Evolutionary conservation across 768 basidiomycete species (phyloP).

Genomic region (Dentipellis fragilis): DNA sequence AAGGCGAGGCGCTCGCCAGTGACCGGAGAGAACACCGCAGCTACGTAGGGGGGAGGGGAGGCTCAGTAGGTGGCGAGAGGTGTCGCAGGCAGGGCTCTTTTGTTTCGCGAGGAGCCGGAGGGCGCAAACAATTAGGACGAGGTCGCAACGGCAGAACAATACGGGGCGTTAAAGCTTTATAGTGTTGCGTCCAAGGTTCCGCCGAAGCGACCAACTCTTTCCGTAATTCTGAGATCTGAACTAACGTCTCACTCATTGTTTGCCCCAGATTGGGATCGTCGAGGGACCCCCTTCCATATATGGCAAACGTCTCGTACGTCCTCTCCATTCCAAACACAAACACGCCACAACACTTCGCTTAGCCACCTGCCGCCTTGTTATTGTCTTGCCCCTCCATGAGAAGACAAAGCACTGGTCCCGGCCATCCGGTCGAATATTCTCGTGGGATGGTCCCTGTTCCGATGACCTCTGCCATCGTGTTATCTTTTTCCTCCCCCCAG

Average conservation of each 20-base stretch:
- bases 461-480: not conserved
- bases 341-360: conserved; percentile 5
- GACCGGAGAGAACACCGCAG: conserved; percentile 9
- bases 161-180: conserved; percentile 10
- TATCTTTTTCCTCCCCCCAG: not conserved
- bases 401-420: conserved; percentile 1
- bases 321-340: conserved; percentile 12
- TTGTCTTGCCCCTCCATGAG: conserved; percentile 11
- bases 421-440: not conserved
- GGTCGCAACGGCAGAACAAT: conserved; percentile 15
- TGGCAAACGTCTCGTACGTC: not conserved
- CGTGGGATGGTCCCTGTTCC: not conserved
- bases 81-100: conserved; percentile 6
- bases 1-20: conserved; percentile 2
- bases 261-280: conserved; percentile 13
- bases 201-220: conserved; percentile 4
- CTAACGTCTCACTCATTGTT: conserved; percentile 3
- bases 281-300: conserved; percentile 3
- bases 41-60: conserved; percentile 13
- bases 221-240: conserved; percentile 13
- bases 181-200: not conserved
- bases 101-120: conserved; percentile 10
- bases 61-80: conserved; percentile 5
- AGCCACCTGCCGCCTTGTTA: conserved; percentile 15
- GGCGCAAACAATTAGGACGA: conserved; percentile 12